phyloP scores from a whole-genome alignment of 495 filamentous ascomycete species.

The Talaromyces thailandensis region DNA sequence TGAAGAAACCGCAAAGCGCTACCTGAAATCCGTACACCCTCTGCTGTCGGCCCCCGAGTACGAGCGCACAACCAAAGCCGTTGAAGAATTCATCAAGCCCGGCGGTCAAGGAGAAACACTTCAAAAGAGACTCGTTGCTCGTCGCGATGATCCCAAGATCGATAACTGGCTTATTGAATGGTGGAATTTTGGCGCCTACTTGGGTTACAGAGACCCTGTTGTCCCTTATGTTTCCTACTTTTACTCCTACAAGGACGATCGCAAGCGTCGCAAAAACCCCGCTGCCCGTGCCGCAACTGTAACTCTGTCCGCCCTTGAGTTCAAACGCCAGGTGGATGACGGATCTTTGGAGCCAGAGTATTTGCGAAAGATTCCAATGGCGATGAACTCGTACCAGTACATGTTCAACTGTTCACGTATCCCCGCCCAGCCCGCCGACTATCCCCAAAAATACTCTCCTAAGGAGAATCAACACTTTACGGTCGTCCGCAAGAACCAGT shows the following conservation, averaged over 20 bases:
- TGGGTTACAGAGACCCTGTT: constrained; percentile 88
- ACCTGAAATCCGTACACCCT: constrained; percentile 86
- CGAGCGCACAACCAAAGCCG: constrained; percentile 68
- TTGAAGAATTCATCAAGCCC: constrained; percentile 72
- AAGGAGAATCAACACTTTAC: constrained; percentile 75
- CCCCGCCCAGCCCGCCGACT: constrained; percentile 72
- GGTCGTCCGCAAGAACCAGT: constrained; percentile 89
- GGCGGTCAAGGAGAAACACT: constrained; percentile 75
- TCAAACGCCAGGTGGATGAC: constrained; percentile 84
- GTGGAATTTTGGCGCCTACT: constrained; percentile 94
- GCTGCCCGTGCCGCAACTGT: constrained; percentile 89
- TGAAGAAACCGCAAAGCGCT: constrained; percentile 84
- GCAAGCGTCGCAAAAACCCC: constrained; percentile 75
- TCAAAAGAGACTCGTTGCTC: constrained; percentile 78
- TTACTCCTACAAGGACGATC: constrained; percentile 95
- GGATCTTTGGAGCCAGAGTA: constrained; percentile 91
- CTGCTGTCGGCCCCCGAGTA: constrained; percentile 66
- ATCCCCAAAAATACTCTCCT: constrained; percentile 70
- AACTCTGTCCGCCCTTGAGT: constrained; percentile 74
- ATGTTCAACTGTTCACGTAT: constrained; percentile 97
- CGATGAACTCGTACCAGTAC: constrained; percentile 96
- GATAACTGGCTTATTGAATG: constrained; percentile 96
- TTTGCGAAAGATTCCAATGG: constrained; percentile 90
- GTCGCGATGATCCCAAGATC: constrained; percentile 70
- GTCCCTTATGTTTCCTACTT: constrained; percentile 99